Conservation (phyloP, 164 flowering plant species). For the Saururus chinensis region DNA sequence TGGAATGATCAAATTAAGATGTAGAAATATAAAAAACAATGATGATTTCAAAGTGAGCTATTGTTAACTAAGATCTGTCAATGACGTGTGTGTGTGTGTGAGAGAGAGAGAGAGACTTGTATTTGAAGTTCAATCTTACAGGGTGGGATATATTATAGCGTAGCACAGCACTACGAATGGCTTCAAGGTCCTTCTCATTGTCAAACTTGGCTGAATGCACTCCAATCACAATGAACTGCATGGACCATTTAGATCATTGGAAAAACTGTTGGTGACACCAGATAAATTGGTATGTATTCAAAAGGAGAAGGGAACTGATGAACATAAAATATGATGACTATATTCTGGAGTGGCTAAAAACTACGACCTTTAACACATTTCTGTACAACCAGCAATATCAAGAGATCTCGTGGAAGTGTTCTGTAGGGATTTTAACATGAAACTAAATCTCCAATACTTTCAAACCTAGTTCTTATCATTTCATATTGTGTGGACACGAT, state of each 20-base stretch:
- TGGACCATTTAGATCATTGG: too few species aligned
- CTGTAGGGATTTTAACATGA: too few species aligned
- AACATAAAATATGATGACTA: neutral
- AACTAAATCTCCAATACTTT: too few species aligned
- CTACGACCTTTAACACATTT: neutral
- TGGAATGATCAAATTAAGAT: neutral
- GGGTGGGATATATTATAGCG: constrained; percentile 83
- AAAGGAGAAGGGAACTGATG: too few species aligned
- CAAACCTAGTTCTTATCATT: too few species aligned
- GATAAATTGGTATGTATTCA: neutral
- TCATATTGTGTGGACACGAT: too few species aligned
- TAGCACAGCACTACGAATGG: constrained; percentile 88
- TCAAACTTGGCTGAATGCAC: constrained; percentile 99
- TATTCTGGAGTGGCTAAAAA: neutral
- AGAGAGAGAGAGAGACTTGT: too few species aligned
- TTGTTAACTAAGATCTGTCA: too few species aligned
- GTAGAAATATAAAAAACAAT: neutral
- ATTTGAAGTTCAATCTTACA: constrained; percentile 39
- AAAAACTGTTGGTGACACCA: too few species aligned
- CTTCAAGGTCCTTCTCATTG: constrained; percentile 91
- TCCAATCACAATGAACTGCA: constrained; percentile 86
- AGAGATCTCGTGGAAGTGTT: too few species aligned
- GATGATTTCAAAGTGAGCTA: neutral
- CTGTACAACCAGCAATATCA: too few species aligned
- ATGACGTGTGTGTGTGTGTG: too few species aligned